Conservation (phyloP, 78 protist species). For the Dictyostelium capitatum region DNA sequence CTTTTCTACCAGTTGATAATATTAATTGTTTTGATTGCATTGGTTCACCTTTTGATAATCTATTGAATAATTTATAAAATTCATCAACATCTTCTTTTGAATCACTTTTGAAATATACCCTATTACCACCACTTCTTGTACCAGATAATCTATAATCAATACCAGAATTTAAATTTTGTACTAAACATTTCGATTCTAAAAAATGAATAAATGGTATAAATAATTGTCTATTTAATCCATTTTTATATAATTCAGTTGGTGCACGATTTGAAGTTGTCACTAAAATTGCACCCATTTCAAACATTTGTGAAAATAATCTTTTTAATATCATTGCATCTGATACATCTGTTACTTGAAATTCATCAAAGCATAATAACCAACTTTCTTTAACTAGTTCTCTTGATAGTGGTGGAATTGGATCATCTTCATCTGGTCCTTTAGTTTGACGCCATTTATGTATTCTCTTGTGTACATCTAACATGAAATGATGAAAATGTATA, state of each 20-base stretch:
- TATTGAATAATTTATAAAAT: slow-evolving; percentile 13
- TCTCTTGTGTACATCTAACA: slow-evolving; percentile 93
- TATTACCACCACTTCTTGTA: slow-evolving; percentile 39
- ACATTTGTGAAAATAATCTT: slow-evolving; percentile 89
- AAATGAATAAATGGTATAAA: slow-evolving; percentile 93
- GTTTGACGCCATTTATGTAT: slow-evolving; percentile 81
- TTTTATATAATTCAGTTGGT: slow-evolving; percentile 92
- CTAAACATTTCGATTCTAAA: slow-evolving; percentile 63
- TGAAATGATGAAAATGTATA: slow-evolving; percentile 94
- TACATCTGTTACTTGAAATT: slow-evolving; percentile 95
- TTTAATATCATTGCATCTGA: slow-evolving; percentile 95
- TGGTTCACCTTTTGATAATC: slow-evolving; percentile 63
- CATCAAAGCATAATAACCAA: slow-evolving; percentile 95
- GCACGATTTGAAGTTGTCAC: slow-evolving; percentile 95
- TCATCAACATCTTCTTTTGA: not conserved
- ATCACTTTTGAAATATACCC: slow-evolving; percentile 15
- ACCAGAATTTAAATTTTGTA: slow-evolving; percentile 76
- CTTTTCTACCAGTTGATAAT: slow-evolving; percentile 72
- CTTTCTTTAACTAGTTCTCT: slow-evolving; percentile 57
- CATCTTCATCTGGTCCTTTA: slow-evolving; percentile 36
- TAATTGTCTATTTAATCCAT: slow-evolving; percentile 91
- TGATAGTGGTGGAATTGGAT: slow-evolving; percentile 89
- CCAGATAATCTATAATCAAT: slow-evolving; percentile 90
- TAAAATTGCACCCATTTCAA: slow-evolving; percentile 88
- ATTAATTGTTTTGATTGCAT: not conserved